Evolutionary conservation across 148 eudicot genomes (phyloP).

Genomic region (Euryodendron excelsum): DNA sequence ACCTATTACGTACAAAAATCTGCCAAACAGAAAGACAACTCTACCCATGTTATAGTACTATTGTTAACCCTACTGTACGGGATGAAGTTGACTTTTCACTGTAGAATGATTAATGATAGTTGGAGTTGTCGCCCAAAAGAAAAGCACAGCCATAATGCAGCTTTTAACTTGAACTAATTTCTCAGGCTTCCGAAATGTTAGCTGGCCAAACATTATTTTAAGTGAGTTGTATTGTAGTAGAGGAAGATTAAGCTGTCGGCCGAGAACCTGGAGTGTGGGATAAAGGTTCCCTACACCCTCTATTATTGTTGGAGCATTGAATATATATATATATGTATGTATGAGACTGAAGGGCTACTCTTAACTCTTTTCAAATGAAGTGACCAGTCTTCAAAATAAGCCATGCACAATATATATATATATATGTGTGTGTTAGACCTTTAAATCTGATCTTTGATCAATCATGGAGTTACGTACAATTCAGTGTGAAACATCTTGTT

Average conservation of each 20-base stretch:
- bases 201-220: neutral
- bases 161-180: neutral
- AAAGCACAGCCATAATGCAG: neutral
- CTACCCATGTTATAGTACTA: neutral
- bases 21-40: neutral
- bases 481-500: too few relatives aligned
- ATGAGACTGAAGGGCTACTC: too few relatives aligned
- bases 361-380: too few relatives aligned
- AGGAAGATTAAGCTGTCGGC: slow-evolving; percentile 1
- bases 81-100: neutral
- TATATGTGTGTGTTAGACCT: too few relatives aligned
- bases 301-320: too few relatives aligned
- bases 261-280: slow-evolving; percentile 2
- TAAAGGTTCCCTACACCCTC: neutral
- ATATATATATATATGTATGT: too few relatives aligned
- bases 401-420: too few relatives aligned
- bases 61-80: too few relatives aligned
- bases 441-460: too few relatives aligned
- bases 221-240: neutral
- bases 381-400: too few relatives aligned
- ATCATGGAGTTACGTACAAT: too few relatives aligned
- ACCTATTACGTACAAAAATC: neutral
- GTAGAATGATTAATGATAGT: neutral
- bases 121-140: slow-evolving; percentile 7
- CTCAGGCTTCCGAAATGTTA: neutral